These are phyloP conservation scores for Mycena filopes DNA, from an alignment of 768 basidiomycete species.

Conservation along the genomic window DNA sequence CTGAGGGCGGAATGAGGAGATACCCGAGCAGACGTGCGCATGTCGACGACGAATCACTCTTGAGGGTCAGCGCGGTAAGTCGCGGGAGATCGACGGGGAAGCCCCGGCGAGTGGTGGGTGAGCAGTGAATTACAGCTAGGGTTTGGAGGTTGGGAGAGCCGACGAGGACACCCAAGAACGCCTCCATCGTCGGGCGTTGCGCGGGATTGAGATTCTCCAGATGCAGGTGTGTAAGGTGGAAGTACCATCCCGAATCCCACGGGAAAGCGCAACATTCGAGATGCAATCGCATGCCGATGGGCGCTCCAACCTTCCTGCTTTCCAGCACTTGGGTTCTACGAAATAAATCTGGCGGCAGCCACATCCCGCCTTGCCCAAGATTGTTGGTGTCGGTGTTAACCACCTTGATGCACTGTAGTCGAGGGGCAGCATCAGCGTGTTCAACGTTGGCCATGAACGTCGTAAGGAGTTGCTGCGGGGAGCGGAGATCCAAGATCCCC, in stretches of 20 bases:
- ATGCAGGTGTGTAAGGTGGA: slow-evolving; percentile 26
- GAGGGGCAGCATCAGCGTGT: slow-evolving; percentile 14
- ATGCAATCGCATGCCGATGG: slow-evolving; percentile 12
- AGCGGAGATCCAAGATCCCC: slow-evolving; percentile 21
- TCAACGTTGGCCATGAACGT: slow-evolving; percentile 28
- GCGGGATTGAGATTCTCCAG: slow-evolving; percentile 16
- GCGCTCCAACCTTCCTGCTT: background rate
- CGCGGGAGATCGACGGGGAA: slow-evolving; percentile 19
- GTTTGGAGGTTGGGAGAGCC: slow-evolving; percentile 23
- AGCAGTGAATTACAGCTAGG: slow-evolving; percentile 14
- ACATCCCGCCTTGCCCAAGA: background rate
- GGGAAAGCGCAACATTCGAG: slow-evolving; percentile 30
- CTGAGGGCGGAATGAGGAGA: slow-evolving; percentile 19
- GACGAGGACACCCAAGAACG: slow-evolving; percentile 18
- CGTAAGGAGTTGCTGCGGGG: slow-evolving; percentile 5
- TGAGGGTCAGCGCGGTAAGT: slow-evolving; percentile 17
- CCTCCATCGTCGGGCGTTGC: slow-evolving; percentile 26
- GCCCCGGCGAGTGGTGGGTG: slow-evolving; percentile 2
- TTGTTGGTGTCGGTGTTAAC: slow-evolving; percentile 13
- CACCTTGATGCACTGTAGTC: slow-evolving; percentile 15
- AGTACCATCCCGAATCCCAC: slow-evolving; percentile 32
- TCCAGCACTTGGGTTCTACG: slow-evolving; percentile 1
- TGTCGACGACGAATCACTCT: slow-evolving; percentile 2
- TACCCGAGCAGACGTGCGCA: slow-evolving; percentile 13
- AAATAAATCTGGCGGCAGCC: slow-evolving; percentile 29